Evolutionary conservation across 306 rosid genomes (phyloP).

Genomic region (Bauhinia variegata): DNA sequence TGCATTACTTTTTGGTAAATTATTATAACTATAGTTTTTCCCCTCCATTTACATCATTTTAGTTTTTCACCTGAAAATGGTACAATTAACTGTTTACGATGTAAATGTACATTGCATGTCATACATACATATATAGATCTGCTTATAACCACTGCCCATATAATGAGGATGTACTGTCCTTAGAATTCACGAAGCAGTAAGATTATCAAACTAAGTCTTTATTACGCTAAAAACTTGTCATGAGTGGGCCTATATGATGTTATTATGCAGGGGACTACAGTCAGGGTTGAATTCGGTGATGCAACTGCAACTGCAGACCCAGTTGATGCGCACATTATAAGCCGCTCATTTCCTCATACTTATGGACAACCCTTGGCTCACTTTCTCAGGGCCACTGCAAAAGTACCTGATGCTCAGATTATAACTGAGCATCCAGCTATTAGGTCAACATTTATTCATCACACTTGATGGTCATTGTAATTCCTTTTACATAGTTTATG

Average conservation of each 20-base stretch:
- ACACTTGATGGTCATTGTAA: conserved; percentile 9
- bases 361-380: conserved; percentile 94
- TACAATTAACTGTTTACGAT: too few relatives aligned
- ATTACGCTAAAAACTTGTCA: conserved; percentile 8
- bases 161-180: not conserved
- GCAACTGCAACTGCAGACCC: conserved; percentile 77
- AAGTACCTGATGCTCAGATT: conserved; percentile 91
- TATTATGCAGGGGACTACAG: conserved; percentile 76
- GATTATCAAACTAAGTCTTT: not conserved
- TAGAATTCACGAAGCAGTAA: not conserved
- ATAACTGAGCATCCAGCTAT: conserved; percentile 79
- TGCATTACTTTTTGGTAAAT: too few relatives aligned
- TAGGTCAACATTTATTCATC: conserved; percentile 45
- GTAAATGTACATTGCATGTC: not conserved
- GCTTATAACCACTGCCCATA: not conserved
- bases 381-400: conserved; percentile 90
- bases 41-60: too few relatives aligned
- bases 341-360: conserved; percentile 72
- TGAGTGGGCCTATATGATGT: conserved; percentile 23
- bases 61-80: too few relatives aligned
- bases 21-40: too few relatives aligned
- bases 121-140: not conserved
- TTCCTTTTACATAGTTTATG: not conserved
- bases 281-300: conserved; percentile 96
- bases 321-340: conserved; percentile 62